These are phyloP conservation scores for Penicillium sp. DNA, from an alignment of 2,329 filamentous ascomycete genomes.

Conservation along the genomic window DNA sequence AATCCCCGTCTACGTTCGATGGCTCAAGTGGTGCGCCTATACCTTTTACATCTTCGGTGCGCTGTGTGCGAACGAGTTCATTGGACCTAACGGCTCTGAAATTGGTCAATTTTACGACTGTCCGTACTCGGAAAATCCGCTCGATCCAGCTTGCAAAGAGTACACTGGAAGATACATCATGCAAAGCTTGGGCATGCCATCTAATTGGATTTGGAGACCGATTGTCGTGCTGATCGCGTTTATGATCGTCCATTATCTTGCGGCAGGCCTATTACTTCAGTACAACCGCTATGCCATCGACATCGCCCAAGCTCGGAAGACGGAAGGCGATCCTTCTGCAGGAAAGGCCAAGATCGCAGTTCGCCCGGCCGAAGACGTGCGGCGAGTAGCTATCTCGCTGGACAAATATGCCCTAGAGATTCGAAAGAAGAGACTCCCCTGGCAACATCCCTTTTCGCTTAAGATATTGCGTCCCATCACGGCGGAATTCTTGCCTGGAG, in stretches of 20 bases:
- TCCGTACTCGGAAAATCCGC: constrained; percentile 59
- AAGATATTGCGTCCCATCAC: constrained; percentile 66
- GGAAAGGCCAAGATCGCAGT: constrained; percentile 68
- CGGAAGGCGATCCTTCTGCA: constrained; percentile 62
- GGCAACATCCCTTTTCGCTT: constrained; percentile 42
- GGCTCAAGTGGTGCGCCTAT: constrained; percentile 59
- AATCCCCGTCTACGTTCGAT: constrained; percentile 74
- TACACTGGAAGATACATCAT: constrained; percentile 71
- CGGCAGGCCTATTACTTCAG: constrained; percentile 61
- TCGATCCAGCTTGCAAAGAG: constrained; percentile 63
- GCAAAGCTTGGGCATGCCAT: constrained; percentile 65
- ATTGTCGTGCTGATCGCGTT: constrained; percentile 64
- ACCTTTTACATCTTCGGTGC: constrained; percentile 66
- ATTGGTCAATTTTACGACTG: constrained; percentile 70
- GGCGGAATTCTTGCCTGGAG: constrained; percentile 65
- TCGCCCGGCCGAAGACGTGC: constrained; percentile 53
- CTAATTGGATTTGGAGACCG: constrained; percentile 65
- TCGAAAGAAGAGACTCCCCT: constrained; percentile 58
- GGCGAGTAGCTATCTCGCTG: constrained; percentile 64
- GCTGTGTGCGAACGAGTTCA: constrained; percentile 70
- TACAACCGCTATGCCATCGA: constrained; percentile 67
- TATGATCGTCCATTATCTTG: constrained; percentile 59
- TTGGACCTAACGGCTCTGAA: constrained; percentile 32
- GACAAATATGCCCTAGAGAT: constrained; percentile 64
- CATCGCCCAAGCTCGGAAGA: constrained; percentile 61